Base-by-base conservation (phyloP, 2,329 filamentous ascomycete genomes). In the Mariannaea elegans region DNA sequence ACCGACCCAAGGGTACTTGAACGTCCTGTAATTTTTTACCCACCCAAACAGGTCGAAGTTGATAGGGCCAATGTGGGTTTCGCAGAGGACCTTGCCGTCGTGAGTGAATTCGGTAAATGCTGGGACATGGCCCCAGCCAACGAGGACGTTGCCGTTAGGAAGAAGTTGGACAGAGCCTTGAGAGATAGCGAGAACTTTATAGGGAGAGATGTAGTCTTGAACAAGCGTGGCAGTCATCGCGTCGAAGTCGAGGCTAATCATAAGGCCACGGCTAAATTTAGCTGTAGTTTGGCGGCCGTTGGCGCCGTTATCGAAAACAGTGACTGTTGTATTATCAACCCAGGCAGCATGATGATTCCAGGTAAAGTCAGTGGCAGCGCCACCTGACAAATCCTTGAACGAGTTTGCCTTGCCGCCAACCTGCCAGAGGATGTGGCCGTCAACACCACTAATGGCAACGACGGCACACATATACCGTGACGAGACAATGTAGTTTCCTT, bases 101-200 rank as follows among this genome's bases (percentile, higher is more conserved):
- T 74, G 65, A 0, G 76, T 75, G 65, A 82, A 79, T 63, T 82
- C 81, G 7, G 80, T 84, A 19, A 81, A 66, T 3, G 79, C 80
- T 0, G 81, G 81, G 16, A 79, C 77, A 0, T 78, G 79, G 4
- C 86, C 85, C 84, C 85, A 88, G 62, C 84, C 83, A 31, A 88
- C 80, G 39, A 88, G 73, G 7, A 80, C 80, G 57, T 85, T 82
- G 31, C 82, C 82, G 51, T 81, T 81, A 0, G 81, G 79, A 0
- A 88, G 77, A 6, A 84, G 66, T 63, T 89, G 85, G 29, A 83
- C 80, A n/a, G 75, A 79, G 7, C 78, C 78, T 79, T 64, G 56
- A 2, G 61, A 55, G 6, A 41, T 18, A 7, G 59, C 72, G 12
- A 85, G 75, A 5, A 76, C 73, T 58, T 84, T 81, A 1, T 82